Base-by-base conservation (phyloP, 306 rosid species). In the Boehmeria nivea region DNA sequence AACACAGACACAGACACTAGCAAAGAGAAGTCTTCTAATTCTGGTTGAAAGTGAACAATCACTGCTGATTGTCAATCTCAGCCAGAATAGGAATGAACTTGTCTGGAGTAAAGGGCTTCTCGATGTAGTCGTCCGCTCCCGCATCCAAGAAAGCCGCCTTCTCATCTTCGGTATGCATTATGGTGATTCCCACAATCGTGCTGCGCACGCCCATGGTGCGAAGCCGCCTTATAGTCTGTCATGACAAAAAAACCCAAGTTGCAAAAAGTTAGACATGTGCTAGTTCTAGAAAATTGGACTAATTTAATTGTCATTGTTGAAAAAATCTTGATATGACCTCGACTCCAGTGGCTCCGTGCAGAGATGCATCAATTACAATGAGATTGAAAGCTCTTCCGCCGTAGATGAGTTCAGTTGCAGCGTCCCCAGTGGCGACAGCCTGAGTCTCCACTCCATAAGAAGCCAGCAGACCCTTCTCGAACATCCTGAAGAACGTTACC, bases 31-130 rank as follows among this genome's bases (percentile, higher is more conserved):
- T 50, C 43, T 42, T 28, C 33, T 31, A 38, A 17, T 52, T 16
- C 43, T 12, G 12, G n/a, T 40, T 49, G 20, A 6, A 6, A 8
- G 24, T 43, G 46, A 26, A 17, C 43, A 22, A 34, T 27, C 43
- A 51, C 17, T 16, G 2, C 3, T 45, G 21, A 43, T 27, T 39
- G 45, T 47, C 64, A 10, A 72, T 56, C 21, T 65, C 56, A 8
- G 14, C 47, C 45, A 66, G 55, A 43, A 72, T 46, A 1, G 64
- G 77, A 51, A 66, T 36, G 31, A 66, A 48, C 42, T 14, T 28
- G n/a, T 45, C 22, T 1, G 69, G 64, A 60, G 13, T 8, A 12
- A 72, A 6, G 20, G 72, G 68, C 64, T 54, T 72, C 40, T 72
- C 54, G 11, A 53, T 20, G 49, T 45, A 64, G 6, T 28, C 45